A percentile compares a stretch with the other conserved stretches of the same genome.
Conservation (phyloP, 1,139 yeast genomes). For the Yarrowia galli region DNA sequence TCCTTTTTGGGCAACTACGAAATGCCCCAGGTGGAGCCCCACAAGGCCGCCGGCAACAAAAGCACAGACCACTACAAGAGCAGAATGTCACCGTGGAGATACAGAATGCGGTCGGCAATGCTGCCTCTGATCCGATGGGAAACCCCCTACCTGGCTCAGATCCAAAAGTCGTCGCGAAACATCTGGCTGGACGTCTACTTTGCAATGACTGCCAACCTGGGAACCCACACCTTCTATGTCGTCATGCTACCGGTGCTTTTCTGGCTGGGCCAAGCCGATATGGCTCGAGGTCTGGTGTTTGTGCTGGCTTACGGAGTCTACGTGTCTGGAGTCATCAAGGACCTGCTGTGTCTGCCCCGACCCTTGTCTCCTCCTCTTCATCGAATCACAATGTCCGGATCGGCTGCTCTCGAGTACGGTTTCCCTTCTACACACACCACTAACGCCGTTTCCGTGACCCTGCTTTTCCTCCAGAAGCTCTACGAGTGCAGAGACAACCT, state of each 20-base stretch:
- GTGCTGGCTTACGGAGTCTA: conserved; percentile 87
- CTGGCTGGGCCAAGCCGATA: conserved; percentile 75
- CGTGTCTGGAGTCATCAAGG: conserved; percentile 78
- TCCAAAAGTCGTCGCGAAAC: conserved; percentile 63
- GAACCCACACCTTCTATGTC: conserved; percentile 93
- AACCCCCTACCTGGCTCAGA: conserved; percentile 62
- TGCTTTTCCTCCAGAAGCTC: conserved; percentile 54
- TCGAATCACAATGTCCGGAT: conserved; percentile 85
- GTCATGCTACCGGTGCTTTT: conserved; percentile 82
- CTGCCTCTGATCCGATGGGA: conserved; percentile 72
- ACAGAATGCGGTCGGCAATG: conserved; percentile 60
- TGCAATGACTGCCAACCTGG: conserved; percentile 88
- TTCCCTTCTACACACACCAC: conserved; percentile 94
- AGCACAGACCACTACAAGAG: conserved; percentile 69
- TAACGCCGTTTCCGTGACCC: conserved; percentile 82
- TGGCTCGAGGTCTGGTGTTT: conserved; percentile 71
- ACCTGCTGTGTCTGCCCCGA: conserved; percentile 86
- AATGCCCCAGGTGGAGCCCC: conserved; percentile 45
- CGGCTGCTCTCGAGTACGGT: conserved; percentile 92
- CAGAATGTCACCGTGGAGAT: conserved; percentile 66
- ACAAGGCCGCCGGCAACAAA: conserved; percentile 74
- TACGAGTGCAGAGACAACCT: conserved; percentile 41
- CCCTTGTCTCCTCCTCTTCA: conserved; percentile 93
- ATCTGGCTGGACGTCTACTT: conserved; percentile 74
- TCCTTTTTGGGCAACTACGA: conserved; percentile 47